A percentile compares a stretch with the other conserved stretches of the same genome.
phyloP scores from a whole-genome alignment of 2,329 filamentous ascomycete genomes.

The Helotiales sp. region DNA sequence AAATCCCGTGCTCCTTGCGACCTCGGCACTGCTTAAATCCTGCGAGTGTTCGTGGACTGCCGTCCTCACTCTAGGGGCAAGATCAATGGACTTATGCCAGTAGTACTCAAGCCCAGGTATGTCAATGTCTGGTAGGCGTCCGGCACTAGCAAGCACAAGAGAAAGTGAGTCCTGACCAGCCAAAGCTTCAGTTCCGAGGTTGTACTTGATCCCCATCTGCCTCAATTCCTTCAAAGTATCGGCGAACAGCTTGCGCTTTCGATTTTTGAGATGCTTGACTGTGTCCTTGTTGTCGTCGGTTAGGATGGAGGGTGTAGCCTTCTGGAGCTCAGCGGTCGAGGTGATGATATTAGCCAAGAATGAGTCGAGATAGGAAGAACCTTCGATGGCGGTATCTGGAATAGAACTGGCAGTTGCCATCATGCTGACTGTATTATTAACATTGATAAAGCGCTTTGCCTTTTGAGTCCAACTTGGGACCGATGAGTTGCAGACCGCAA shows the following conservation, averaged over 20 bases:
- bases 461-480: constrained; percentile 43
- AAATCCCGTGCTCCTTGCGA: constrained; percentile 76
- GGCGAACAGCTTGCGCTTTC: constrained; percentile 87
- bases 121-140: constrained; percentile 37
- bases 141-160: constrained; percentile 62
- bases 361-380: constrained; percentile 58
- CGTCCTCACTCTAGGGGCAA: constrained; percentile 67
- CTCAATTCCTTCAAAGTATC: constrained; percentile 82
- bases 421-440: constrained; percentile 66
- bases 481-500: constrained; percentile 25
- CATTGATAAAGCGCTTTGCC: constrained; percentile 69
- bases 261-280: constrained; percentile 85
- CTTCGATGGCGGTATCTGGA: constrained; percentile 52
- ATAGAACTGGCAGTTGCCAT: constrained; percentile 67
- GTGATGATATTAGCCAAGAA: constrained; percentile 70
- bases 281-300: constrained; percentile 83
- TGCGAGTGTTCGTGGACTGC: constrained; percentile 74
- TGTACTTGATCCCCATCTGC: constrained; percentile 86
- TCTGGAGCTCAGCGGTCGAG: constrained; percentile 72
- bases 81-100: constrained; percentile 76
- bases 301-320: constrained; percentile 77
- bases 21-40: constrained; percentile 80
- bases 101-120: constrained; percentile 62
- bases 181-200: constrained; percentile 73
- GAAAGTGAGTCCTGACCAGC: constrained; percentile 71